A percentile compares a stretch with the other conserved stretches of the same genome.
phyloP scores from a whole-genome alignment of 2,329 filamentous ascomycete species.

The Meredithiella fracta region DNA sequence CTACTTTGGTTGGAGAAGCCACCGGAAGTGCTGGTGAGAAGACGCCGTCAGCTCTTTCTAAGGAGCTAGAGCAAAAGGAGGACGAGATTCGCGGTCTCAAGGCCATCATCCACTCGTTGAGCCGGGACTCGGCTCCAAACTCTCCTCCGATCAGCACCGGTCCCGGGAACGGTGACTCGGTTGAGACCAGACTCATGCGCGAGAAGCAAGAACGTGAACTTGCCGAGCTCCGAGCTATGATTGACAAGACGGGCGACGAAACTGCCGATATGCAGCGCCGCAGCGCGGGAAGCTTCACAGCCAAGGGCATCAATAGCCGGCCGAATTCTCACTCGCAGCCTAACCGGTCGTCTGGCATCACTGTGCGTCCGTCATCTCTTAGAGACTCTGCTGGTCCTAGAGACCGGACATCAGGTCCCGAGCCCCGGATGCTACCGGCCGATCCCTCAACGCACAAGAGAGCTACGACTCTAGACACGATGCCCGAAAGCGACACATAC shows the following conservation, averaged over 20 bases:
- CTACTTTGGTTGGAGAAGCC: neutral
- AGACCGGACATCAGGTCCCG: conserved; percentile 26
- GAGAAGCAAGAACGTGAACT: conserved; percentile 69
- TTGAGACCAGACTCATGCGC: conserved; percentile 39
- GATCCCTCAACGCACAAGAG: conserved; percentile 34
- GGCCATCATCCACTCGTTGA: conserved; percentile 92
- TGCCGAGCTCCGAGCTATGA: conserved; percentile 53
- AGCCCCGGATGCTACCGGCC: conserved; percentile 30
- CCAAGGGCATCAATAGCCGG: conserved; percentile 14
- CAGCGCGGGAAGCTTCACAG: conserved; percentile 20
- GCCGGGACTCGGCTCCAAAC: conserved; percentile 42
- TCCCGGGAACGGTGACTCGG: conserved; percentile 26
- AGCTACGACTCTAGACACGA: conserved; percentile 43
- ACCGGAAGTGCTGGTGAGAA: conserved; percentile 1
- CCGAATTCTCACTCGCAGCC: conserved; percentile 18
- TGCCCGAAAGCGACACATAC: conserved; percentile 53
- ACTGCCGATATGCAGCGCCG: conserved; percentile 58
- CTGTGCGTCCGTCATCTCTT: conserved; percentile 38
- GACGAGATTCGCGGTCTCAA: conserved; percentile 95
- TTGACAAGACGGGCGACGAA: conserved; percentile 58
- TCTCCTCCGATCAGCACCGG: conserved; percentile 23
- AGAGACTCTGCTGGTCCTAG: conserved; percentile 43
- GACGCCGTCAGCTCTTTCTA: conserved; percentile 25
- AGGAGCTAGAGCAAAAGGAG: conserved; percentile 83
- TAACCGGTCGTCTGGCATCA: conserved; percentile 33